These are phyloP conservation scores for Saccharomycopsis sp. DNA, from an alignment of 805 yeast species.

Conservation along the genomic window DNA sequence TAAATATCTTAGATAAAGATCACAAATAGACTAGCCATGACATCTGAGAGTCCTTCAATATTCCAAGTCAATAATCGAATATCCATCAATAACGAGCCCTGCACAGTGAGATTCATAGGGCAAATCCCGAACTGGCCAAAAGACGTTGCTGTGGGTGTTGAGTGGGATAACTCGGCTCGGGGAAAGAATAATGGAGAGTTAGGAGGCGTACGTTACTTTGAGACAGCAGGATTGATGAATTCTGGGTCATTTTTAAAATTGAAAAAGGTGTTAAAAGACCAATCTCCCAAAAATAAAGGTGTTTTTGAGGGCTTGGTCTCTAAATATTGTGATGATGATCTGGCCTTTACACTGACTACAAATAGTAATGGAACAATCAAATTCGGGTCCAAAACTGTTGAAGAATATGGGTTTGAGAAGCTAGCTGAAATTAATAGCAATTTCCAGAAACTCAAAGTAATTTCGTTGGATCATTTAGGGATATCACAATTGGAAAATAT, in stretches of 20 bases:
- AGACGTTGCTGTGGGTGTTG: conserved; percentile 61
- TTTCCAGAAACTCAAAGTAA: conserved; percentile 36
- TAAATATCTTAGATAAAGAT: too few species aligned
- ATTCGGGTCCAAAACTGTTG: conserved; percentile 53
- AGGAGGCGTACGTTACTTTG: conserved; percentile 52
- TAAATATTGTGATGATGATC: conserved; percentile 36
- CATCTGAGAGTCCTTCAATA: neutral
- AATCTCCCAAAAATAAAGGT: conserved; percentile 22
- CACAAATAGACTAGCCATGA: neutral
- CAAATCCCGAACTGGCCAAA: conserved; percentile 55
- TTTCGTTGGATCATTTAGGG: conserved; percentile 43
- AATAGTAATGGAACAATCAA: conserved; percentile 31
- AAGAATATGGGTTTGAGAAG: conserved; percentile 61
- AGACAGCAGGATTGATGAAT: conserved; percentile 27
- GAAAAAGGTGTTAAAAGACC: conserved; percentile 30
- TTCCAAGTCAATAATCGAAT: conserved; percentile 28
- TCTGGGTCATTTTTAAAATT: conserved; percentile 63
- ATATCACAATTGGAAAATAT: conserved; percentile 25
- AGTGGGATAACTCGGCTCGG: conserved; percentile 69
- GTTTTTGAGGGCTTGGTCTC: conserved; percentile 45
- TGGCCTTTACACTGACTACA: conserved; percentile 14
- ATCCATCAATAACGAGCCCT: conserved; percentile 39
- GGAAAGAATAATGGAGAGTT: conserved; percentile 71
- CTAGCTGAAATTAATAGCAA: conserved; percentile 43
- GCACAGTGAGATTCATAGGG: conserved; percentile 64